Evolutionary conservation across 805 yeast species (phyloP).

Genomic region (Candida broadrunensis): DNA sequence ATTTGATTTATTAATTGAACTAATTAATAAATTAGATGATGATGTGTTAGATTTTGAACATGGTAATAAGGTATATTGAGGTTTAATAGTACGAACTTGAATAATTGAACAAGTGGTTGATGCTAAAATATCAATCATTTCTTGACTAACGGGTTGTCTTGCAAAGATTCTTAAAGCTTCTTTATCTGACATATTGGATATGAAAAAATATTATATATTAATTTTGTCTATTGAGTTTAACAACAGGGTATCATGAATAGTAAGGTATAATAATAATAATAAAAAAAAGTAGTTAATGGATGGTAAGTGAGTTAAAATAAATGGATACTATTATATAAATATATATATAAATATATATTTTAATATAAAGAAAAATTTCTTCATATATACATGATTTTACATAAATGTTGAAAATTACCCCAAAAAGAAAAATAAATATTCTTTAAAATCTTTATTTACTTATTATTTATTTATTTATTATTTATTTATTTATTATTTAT

Average conservation of each 20-base stretch:
- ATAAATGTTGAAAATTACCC: no score
- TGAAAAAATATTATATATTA: no score
- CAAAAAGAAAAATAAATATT: no score
- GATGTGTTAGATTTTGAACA: slow-evolving; percentile 28
- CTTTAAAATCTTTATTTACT: no score
- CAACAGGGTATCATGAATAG: background rate
- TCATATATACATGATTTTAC: no score
- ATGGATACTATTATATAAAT: background rate
- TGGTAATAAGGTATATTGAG: slow-evolving; percentile 18
- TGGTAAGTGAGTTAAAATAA: background rate
- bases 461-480: no score
- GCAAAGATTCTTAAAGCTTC: slow-evolving; percentile 54
- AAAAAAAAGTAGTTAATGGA: no score
- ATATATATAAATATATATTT: background rate
- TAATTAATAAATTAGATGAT: slow-evolving; percentile 21
- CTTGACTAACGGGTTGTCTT: slow-evolving; percentile 52
- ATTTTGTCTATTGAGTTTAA: no score
- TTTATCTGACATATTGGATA: slow-evolving; percentile 23
- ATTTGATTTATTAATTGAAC: slow-evolving; percentile 18
- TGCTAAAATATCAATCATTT: slow-evolving; percentile 58
- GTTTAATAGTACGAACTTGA: slow-evolving; percentile 26
- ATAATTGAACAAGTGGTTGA: slow-evolving; percentile 58
- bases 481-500: no score
- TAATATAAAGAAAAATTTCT: no score
- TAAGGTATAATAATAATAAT: background rate